Conservation (phyloP, 1,284 basidiomycete species). For the Cryptococcus hybrid region DNA sequence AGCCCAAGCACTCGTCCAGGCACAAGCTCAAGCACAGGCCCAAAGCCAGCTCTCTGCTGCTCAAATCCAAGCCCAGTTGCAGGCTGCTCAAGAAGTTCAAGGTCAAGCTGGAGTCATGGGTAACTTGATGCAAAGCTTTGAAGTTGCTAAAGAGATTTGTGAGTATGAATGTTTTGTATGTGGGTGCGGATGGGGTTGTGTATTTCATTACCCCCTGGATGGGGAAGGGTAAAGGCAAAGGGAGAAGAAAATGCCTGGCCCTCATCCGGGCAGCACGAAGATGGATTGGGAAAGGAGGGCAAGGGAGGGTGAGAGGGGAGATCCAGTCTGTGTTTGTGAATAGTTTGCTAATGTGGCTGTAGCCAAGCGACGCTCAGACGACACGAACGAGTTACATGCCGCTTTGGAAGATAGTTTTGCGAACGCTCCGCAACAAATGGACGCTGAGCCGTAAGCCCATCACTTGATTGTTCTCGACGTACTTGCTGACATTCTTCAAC, state of each 20-base stretch:
- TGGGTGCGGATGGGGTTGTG: background rate
- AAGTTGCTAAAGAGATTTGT: slow-evolving; percentile 95
- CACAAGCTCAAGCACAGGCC: background rate
- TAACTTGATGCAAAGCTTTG: slow-evolving; percentile 92
- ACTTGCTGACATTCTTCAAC: slow-evolving; percentile 4
- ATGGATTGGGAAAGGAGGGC: background rate
- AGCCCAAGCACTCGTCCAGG: background rate
- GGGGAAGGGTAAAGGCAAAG: background rate
- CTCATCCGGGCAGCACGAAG: background rate
- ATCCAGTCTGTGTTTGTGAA: background rate
- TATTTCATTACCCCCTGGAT: background rate
- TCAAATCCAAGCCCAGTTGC: background rate
- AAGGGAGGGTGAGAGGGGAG: background rate
- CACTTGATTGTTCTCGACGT: no score
- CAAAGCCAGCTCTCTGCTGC: background rate
- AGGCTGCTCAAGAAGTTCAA: background rate
- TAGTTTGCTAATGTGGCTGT: slow-evolving; percentile 6
- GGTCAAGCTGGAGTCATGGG: slow-evolving; percentile 62
- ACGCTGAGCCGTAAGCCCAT: slow-evolving; percentile 81
- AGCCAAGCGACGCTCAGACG: slow-evolving; percentile 80
- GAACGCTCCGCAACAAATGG: slow-evolving; percentile 85
- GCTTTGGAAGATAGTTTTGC: slow-evolving; percentile 87
- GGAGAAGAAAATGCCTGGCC: background rate
- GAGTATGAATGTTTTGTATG: slow-evolving; percentile 30
- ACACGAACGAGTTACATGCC: slow-evolving; percentile 84